These are phyloP conservation scores for Nicotiana sylvestris DNA, from an alignment of 257 asterid genomes.

Conservation along the genomic window DNA sequence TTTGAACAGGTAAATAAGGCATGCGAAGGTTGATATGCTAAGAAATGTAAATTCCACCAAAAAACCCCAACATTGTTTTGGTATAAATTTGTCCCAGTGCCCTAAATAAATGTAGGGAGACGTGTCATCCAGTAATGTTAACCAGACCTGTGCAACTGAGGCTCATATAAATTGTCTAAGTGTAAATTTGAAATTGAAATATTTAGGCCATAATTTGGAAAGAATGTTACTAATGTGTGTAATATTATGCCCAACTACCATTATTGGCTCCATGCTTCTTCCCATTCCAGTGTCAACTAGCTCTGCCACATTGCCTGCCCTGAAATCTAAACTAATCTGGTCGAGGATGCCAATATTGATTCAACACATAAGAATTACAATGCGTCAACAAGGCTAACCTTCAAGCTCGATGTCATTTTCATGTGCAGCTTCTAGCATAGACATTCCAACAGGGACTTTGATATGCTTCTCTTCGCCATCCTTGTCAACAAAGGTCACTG, in stretches of 20 bases:
- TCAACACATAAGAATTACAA: neutral
- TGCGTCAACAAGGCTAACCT: slow-evolving; percentile 39
- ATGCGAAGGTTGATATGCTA: neutral
- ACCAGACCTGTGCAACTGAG: neutral
- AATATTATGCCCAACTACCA: neutral
- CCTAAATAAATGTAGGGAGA: neutral
- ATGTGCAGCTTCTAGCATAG: slow-evolving; percentile 94
- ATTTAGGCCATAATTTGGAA: neutral
- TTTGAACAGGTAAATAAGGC: neutral
- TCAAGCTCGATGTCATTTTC: slow-evolving; percentile 91
- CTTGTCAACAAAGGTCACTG: slow-evolving; percentile 75
- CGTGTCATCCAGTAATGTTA: neutral
- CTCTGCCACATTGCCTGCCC: neutral
- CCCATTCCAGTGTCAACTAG: neutral
- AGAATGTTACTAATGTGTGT: neutral
- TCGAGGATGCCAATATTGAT: neutral
- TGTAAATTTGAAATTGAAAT: neutral
- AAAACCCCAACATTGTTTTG: neutral
- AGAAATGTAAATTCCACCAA: neutral
- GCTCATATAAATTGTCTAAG: neutral
- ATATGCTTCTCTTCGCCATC: slow-evolving; percentile 78
- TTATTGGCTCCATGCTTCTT: neutral
- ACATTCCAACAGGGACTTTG: slow-evolving; percentile 83
- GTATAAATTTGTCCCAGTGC: neutral
- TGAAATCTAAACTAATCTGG: neutral